Evolutionary conservation across 805 yeast species (phyloP), one percentile per base, ranked within the genome.

Genomic region (Saturnispora zaruensis): DNA sequence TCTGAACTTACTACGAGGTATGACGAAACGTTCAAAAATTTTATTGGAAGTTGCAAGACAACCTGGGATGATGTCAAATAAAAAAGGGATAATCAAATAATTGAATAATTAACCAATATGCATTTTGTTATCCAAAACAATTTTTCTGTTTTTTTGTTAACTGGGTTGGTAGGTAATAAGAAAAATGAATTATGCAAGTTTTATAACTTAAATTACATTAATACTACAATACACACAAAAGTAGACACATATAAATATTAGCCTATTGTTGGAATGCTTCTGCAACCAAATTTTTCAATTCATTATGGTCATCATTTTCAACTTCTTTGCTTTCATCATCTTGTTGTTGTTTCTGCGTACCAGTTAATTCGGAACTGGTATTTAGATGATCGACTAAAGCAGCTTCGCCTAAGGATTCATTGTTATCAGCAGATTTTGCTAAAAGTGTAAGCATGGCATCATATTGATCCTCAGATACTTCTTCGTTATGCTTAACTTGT

Each of bases 221-320:
- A 45, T 21, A 23, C 46, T 46, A 54, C 11, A 56, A 24, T 46
- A 57, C 53, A 28, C 54, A 49, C 32, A 33, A 44, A 55, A 33
- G 41, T 40, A 40, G 41, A 50, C 32, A 48, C 41, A 25, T 7
- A 38, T 41, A 13, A 48, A 18, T 18, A 41, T 5, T 20, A 37
- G 3, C 6, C 24, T 25, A 46, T 34, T 40, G 58, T 50, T 63
- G 60, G 52, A 65, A 65, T 2, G 69, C 69, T 43, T 65, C 64
- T 0, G 69, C 68, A 42, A 65, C 69, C 37, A 65, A 55, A 44
- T 64, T 62, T 28, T 64, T 65, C 37, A 65, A 53, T 48, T 64
- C 66, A 34, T 62, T 58, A 2, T 64, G 58, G 16, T 60, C 67
- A 32, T 53, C 56, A 23, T 51, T 57, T 6, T 53, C 56, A 6